phyloP scores from a whole-genome alignment of 306 rosid species.

The Castanea crenata region DNA sequence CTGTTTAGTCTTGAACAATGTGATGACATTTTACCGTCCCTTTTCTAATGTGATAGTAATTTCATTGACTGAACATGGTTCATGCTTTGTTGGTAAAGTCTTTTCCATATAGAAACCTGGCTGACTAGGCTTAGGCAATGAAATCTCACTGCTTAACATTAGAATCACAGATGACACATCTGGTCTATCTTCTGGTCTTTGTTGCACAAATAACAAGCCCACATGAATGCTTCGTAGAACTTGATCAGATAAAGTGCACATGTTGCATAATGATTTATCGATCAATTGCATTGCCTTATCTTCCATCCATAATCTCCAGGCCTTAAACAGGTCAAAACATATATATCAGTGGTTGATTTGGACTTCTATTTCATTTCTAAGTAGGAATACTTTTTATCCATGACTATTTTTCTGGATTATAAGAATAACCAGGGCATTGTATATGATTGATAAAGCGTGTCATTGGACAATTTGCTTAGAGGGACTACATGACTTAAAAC shows the following conservation, averaged over 20 bases:
- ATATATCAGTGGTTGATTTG: too few relatives aligned
- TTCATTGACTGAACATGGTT: conserved; percentile 28
- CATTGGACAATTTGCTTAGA: too few relatives aligned
- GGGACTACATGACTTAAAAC: too few relatives aligned
- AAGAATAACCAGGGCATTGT: too few relatives aligned
- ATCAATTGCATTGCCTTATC: conserved; percentile 5
- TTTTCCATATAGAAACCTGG: conserved; percentile 35
- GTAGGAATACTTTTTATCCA: too few relatives aligned
- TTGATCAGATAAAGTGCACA: not conserved
- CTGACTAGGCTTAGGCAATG: conserved; percentile 44
- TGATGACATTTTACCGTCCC: conserved; percentile 21
- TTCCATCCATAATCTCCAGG: conserved; percentile 30
- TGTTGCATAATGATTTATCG: conserved; percentile 22
- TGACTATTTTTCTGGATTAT: too few relatives aligned
- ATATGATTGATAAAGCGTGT: too few relatives aligned
- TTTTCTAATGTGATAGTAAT: conserved; percentile 19
- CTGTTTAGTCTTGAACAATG: too few relatives aligned
- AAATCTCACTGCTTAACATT: conserved; percentile 38
- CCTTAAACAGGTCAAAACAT: not conserved
- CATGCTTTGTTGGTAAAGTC: not conserved
- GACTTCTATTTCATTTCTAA: too few relatives aligned
- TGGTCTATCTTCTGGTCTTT: conserved; percentile 48
- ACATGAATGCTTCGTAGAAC: conserved; percentile 45
- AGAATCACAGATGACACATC: conserved; percentile 44
- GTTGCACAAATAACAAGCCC: conserved; percentile 52